Evolutionary conservation across 495 filamentous ascomycete genomes (phyloP).

Genomic region (Lophiotrema nucula): DNA sequence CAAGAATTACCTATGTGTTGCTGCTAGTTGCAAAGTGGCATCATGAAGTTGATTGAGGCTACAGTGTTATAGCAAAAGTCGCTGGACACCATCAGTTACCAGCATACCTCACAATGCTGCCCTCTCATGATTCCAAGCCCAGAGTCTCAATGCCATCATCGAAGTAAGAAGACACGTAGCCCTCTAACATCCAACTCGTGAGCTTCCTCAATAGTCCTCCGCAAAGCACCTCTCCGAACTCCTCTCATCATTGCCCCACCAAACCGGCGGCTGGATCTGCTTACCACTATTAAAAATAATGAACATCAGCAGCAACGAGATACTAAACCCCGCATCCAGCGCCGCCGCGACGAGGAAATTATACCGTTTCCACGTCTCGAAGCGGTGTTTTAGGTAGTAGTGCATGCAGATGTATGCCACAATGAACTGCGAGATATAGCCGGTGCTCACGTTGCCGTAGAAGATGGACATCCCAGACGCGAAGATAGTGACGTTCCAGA

Average conservation of each 20-base stretch:
- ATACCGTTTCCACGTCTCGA: conserved; percentile 57
- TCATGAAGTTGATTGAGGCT: too few relatives aligned
- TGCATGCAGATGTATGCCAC: conserved; percentile 57
- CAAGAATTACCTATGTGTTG: too few relatives aligned
- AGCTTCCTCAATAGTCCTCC: conserved; percentile 17
- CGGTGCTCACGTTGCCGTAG: conserved; percentile 54
- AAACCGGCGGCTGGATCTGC: conserved; percentile 54
- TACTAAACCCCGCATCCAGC: conserved; percentile 58
- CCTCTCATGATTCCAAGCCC: too few relatives aligned
- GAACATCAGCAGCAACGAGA: conserved; percentile 58
- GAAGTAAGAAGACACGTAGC: too few relatives aligned
- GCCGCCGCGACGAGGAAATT: conserved; percentile 58
- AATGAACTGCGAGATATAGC: conserved; percentile 55
- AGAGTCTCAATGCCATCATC: too few relatives aligned
- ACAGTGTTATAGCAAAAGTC: too few relatives aligned
- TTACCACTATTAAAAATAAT: conserved; percentile 55
- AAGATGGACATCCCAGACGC: conserved; percentile 46
- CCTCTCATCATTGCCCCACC: conserved; percentile 54
- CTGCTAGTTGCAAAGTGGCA: too few relatives aligned
- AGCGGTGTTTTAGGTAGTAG: conserved; percentile 31
- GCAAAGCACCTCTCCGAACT: conserved; percentile 33
- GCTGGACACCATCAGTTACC: too few relatives aligned
- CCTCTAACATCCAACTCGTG: too few relatives aligned
- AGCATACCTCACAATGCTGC: too few relatives aligned
- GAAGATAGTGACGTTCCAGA: conserved; percentile 58